These are phyloP conservation scores for Gymnopus androsaceus DNA, from an alignment of 1,284 basidiomycete species.

Conservation along the genomic window DNA sequence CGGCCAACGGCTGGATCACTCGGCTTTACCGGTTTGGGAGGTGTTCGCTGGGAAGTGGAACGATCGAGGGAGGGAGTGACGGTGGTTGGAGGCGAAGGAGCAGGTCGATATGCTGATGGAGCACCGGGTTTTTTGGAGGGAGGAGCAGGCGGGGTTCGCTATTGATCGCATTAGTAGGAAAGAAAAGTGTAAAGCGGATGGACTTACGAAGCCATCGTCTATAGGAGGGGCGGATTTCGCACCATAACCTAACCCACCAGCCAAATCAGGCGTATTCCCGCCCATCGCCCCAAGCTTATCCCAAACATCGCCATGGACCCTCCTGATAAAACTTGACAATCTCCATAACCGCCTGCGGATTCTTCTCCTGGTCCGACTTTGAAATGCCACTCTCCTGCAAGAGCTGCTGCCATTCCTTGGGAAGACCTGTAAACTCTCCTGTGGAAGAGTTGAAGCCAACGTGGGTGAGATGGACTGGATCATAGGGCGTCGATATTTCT, in stretches of 20 bases:
- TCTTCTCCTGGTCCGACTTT: constrained; percentile 92
- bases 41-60: constrained; percentile 72
- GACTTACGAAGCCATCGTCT: too few species aligned
- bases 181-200: too few species aligned
- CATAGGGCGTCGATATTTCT: constrained; percentile 97
- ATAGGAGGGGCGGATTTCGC: not conserved
- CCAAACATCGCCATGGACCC: constrained; percentile 77
- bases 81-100: constrained; percentile 64
- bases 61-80: constrained; percentile 68
- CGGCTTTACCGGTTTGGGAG: constrained; percentile 51
- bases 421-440: constrained; percentile 96
- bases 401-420: constrained; percentile 98
- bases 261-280: constrained; percentile 16
- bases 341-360: constrained; percentile 98
- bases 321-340: constrained; percentile 99
- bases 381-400: constrained; percentile 97
- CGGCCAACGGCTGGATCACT: constrained; percentile 54
- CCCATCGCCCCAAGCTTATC: constrained; percentile 66
- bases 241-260: constrained; percentile 5
- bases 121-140: constrained; percentile 49
- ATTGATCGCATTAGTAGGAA: too few species aligned
- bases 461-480: constrained; percentile 99
- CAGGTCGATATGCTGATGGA: constrained; percentile 62
- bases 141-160: constrained; percentile 42
- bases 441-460: constrained; percentile 99